Conservation (phyloP, 208 protist species). For the Trypanosomatidae sp. region DNA sequence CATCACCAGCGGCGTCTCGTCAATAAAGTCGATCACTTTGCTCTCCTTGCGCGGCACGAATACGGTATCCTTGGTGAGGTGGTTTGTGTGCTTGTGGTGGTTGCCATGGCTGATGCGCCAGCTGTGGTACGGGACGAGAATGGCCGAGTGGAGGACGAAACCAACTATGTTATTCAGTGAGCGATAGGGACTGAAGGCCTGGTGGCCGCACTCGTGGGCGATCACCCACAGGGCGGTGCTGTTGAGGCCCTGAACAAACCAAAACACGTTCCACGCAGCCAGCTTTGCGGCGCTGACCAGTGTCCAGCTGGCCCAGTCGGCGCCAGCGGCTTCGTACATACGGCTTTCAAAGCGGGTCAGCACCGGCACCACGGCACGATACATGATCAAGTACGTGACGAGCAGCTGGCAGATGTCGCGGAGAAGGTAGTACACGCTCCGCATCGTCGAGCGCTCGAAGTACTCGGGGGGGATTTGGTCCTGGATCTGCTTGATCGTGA, state of each 20-base stretch:
- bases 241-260: conserved; percentile 86
- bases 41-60: conserved; percentile 75
- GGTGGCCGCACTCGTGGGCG: conserved; percentile 95
- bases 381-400: conserved; percentile 61
- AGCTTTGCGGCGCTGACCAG: conserved; percentile 36
- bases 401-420: conserved; percentile 67
- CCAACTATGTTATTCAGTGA: conserved; percentile 90
- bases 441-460: conserved; percentile 54
- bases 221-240: conserved; percentile 93
- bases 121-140: conserved; percentile 93
- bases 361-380: conserved; percentile 36
- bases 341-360: conserved; percentile 26
- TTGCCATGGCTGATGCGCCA: conserved; percentile 93
- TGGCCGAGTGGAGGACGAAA: conserved; percentile 80
- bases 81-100: conserved; percentile 95
- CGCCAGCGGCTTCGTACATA: conserved; percentile 11
- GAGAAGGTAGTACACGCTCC: conserved; percentile 51
- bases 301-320: conserved; percentile 11
- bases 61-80: conserved; percentile 91
- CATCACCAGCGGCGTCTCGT: conserved; percentile 69
- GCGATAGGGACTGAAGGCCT: conserved; percentile 82
- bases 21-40: conserved; percentile 61
- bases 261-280: conserved; percentile 65
- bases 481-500: conserved; percentile 78
- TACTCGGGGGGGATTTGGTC: conserved; percentile 73